Conservation (phyloP, 495 filamentous ascomycete genomes). For the Penicillium malachiteum region DNA sequence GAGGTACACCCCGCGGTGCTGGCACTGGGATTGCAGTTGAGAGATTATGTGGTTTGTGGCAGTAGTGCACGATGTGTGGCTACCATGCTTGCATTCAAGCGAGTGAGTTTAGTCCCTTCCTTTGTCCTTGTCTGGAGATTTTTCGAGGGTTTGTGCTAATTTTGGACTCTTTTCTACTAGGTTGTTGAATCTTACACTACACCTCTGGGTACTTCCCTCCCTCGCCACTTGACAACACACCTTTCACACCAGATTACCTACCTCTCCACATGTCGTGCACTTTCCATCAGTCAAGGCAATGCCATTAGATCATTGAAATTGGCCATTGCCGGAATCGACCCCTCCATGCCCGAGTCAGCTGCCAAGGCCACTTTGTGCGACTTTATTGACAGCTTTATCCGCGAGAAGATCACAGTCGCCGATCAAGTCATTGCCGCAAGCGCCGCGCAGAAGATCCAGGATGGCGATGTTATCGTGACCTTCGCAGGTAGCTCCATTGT, state of each 20-base stretch:
- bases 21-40: constrained; percentile 84
- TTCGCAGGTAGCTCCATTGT: constrained; percentile 88
- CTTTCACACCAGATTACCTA: constrained; percentile 94
- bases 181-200: constrained; percentile 91
- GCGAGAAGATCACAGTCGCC: constrained; percentile 82
- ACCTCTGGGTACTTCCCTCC: constrained; percentile 74
- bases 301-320: constrained; percentile 92
- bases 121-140: background rate
- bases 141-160: constrained; percentile 12
- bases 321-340: constrained; percentile 80
- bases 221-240: constrained; percentile 89
- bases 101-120: constrained; percentile 52
- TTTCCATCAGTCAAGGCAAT: constrained; percentile 93
- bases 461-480: constrained; percentile 81
- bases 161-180: constrained; percentile 35
- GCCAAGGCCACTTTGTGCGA: constrained; percentile 75
- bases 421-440: constrained; percentile 79
- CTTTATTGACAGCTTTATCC: constrained; percentile 86
- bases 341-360: constrained; percentile 69
- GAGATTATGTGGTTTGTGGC: constrained; percentile 83
- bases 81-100: constrained; percentile 84
- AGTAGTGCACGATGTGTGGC: constrained; percentile 86
- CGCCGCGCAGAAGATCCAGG: constrained; percentile 69
- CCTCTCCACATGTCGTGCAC: constrained; percentile 84
- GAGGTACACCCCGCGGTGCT: constrained; percentile 89